Evolutionary conservation across 2,329 filamentous ascomycete genomes (phyloP), one percentile per base, ranked within the genome.

Genomic region (Saccharata proteae): DNA sequence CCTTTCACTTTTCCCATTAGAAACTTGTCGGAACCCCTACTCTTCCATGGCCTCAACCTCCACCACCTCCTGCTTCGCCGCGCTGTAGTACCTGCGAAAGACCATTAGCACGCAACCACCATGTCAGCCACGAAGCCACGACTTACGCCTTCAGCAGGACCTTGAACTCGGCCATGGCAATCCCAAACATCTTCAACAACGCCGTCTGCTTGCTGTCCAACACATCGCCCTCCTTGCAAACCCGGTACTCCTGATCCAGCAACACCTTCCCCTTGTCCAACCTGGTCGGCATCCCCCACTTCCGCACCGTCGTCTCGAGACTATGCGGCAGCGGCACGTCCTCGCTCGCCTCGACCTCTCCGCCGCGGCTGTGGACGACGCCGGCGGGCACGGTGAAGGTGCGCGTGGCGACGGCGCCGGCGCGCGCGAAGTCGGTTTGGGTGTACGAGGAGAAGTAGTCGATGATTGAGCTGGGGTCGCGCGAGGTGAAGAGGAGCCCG

Each of bases 151-250:
- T 62, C 42, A 93, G 62, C 48, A 75, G 69, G 36, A 98, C 76
- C 55, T 69, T 77, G 64, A 98, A 98, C 62, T 96, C 85, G 36
- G 84, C 82, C 59, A 90, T 74, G 40, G 81, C 83, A 35, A 94
- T 74, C 32, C 84, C 80, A 60, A 98, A 96, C 48, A 93, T 68
- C 72, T 96, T 96, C 58, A 98, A 59, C 51, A 98, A 62, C 41
- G 85, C 79, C 35, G 90, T 94, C 69, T 98, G 90, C 46, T 88
- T 72, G 43, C 81, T 86, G 58, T 94, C 86, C 43, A 98, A 61
- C 26, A 75, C 69, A 51, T 94, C 74, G 8, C 88, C 90, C 57
- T 85, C 77, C 48, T 75, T 76, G 62, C 88, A 96, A 29, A 98
- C 75, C 7, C 69, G 69, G 53, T 86, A 92, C 15, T 65, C 64